A percentile compares a stretch with the other conserved stretches of the same genome.
These are phyloP conservation scores for Colletotrichum limetticola DNA, from an alignment of 2,329 filamentous ascomycete species.

Conservation along the genomic window DNA sequence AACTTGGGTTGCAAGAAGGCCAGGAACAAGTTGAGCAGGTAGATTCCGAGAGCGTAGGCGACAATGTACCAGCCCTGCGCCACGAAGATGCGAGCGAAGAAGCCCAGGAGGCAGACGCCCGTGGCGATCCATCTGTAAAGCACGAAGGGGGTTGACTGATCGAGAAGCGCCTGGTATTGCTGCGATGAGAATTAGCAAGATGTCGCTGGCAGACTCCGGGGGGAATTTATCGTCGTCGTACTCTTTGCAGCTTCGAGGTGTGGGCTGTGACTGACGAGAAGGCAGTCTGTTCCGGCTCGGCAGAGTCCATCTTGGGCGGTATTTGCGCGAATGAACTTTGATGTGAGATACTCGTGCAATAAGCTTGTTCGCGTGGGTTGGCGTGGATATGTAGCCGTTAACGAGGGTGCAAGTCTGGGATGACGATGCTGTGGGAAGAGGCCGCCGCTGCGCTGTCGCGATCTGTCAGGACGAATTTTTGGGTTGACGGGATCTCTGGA, in stretches of 20 bases:
- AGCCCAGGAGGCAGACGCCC: constrained; percentile 77
- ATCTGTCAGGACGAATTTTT: constrained; percentile 35
- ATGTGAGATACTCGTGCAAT: neutral
- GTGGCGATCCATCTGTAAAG: constrained; percentile 92
- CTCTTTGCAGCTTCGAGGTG: constrained; percentile 78
- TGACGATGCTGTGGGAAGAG: constrained; percentile 12
- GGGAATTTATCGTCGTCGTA: constrained; percentile 51
- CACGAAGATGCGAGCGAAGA: constrained; percentile 89
- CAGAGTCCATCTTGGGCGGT: constrained; percentile 76
- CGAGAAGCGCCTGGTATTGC: constrained; percentile 94
- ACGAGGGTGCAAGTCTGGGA: neutral
- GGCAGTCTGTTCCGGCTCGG: constrained; percentile 89
- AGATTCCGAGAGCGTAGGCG: constrained; percentile 97
- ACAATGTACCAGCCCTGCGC: constrained; percentile 99
- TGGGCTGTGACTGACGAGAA: constrained; percentile 91
- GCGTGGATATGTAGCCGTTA: neutral
- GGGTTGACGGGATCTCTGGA: constrained; percentile 21
- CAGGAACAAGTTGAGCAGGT: constrained; percentile 98
- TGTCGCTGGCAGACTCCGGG: neutral
- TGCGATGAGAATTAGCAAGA: constrained; percentile 51
- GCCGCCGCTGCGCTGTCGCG: constrained; percentile 21
- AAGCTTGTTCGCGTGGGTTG: neutral
- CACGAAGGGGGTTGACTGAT: constrained; percentile 91
- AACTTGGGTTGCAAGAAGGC: constrained; percentile 99
- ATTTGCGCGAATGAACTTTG: neutral